Base-by-base conservation (phyloP, 371 early-diverging fungal species). In the Nematocida sp. region DNA sequence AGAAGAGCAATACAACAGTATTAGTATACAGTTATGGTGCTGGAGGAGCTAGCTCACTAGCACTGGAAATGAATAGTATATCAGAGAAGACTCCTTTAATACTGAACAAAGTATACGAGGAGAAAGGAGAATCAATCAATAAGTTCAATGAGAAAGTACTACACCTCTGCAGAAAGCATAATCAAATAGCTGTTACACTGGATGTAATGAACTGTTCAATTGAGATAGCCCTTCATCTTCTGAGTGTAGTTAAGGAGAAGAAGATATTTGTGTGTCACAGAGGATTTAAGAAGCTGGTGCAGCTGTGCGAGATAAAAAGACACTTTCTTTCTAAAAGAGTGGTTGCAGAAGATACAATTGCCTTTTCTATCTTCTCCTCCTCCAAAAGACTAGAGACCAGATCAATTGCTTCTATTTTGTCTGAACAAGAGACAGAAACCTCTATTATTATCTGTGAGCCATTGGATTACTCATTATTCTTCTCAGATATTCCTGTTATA, bases 191-290 rank as follows among this genome's bases (percentile, higher is more conserved):
- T 1, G 31, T 70, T 31, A 70, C 74, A 23, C 37, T 70, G 74
- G 74, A 70, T 32, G 32, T 47, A 5, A 40, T 70, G 34, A 35
- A 15, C 43, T 53, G 51, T 15, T 70, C 74, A 3, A 41, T 70
- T 15, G 74, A 70, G 35, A 58, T 70, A 45, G 41, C 48, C 51
- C 61, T 70, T 29, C 74, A 70, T 7, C 76, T 70, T 60, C 74
- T 70, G 4, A 70, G 74, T 43, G 7, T 70, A 5, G 37, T 60
- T 19, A 45, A 51, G 17, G 38, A 34, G 7, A 60, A 45, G 34
- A 58, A 46, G 11, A 40, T 70, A 9, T 31, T n/a, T 25, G 53
- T 70, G 0, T 65, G 9, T 17, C 58, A 70, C 46, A 13, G n/a
- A 25, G 74, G 58, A 31, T 60, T 70, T 25, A 57, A 70, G 38